Percentiles rank a stretch among this genome's conserved stretches.
Conservation (phyloP, 345 rosid species). For the Hibiscus tridactylites region DNA sequence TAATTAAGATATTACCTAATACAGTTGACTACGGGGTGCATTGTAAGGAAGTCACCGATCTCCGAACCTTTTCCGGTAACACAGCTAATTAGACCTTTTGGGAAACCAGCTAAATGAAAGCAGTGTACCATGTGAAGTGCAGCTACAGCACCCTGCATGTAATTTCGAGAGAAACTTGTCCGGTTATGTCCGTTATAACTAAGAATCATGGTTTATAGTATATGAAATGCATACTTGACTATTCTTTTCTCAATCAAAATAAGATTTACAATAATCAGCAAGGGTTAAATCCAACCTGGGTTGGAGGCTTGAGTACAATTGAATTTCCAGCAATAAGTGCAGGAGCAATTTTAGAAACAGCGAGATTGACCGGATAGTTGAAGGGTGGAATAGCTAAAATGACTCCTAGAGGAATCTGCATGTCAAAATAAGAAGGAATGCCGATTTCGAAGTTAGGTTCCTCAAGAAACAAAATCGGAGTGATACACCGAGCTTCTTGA, state of each 20-base stretch:
- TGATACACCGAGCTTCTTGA: not conserved
- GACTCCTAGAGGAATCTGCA: constrained; percentile 81
- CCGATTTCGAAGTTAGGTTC: not conserved
- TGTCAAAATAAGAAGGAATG: not conserved
- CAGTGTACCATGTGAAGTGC: constrained; percentile 96
- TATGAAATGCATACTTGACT: not conserved
- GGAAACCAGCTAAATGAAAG: constrained; percentile 96
- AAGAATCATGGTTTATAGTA: not conserved
- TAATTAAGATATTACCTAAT: constrained; percentile 44
- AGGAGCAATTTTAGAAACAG: constrained; percentile 93
- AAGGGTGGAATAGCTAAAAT: constrained; percentile 94
- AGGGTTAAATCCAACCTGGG: constrained; percentile 41
- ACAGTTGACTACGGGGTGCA: constrained; percentile 94
- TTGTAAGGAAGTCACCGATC: constrained; percentile 93
- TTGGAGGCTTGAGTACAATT: constrained; percentile 95
- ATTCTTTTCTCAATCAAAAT: too few relatives aligned
- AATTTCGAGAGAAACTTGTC: not conserved
- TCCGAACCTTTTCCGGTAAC: constrained; percentile 94
- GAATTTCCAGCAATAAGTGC: constrained; percentile 93
- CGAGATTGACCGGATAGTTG: constrained; percentile 95
- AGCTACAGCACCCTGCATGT: constrained; percentile 81
- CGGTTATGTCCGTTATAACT: not conserved
- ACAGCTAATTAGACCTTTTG: constrained; percentile 85
- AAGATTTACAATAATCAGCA: too few relatives aligned
- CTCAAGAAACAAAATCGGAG: not conserved